Conservation (phyloP, 306 rosid species). For the Glycine soja region DNA sequence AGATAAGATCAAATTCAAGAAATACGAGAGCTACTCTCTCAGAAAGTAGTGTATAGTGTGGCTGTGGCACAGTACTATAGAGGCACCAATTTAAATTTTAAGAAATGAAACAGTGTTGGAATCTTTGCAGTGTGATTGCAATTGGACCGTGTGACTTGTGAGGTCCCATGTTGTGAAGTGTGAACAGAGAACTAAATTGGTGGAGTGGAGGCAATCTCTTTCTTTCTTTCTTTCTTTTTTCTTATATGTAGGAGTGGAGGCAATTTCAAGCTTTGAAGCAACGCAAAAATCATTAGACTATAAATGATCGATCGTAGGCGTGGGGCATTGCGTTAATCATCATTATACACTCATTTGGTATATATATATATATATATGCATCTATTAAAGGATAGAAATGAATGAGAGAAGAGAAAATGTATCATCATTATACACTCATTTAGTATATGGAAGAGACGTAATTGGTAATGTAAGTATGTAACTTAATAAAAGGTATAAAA, state of each 20-base stretch:
- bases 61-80: not conserved
- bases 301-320: not conserved
- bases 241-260: not conserved
- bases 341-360: not conserved
- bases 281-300: not conserved
- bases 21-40: not conserved
- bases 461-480: no score
- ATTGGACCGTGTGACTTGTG: no score
- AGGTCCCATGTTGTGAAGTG: not conserved
- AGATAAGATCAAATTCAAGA: constrained; percentile 9
- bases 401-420: not conserved
- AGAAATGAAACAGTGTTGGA: not conserved
- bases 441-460: no score
- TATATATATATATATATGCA: no score
- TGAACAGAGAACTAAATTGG: not conserved
- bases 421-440: no score
- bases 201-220: not conserved
- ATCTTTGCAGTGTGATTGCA: not conserved
- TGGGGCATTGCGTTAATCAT: not conserved
- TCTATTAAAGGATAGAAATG: not conserved
- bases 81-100: not conserved
- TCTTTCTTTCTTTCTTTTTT: not conserved
- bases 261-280: no score
- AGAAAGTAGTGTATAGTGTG: no score
- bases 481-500: no score